A percentile compares a stretch with the other conserved stretches of the same genome.
phyloP scores from a whole-genome alignment of 1,284 basidiomycete species.

The Moniliophthora roreri region DNA sequence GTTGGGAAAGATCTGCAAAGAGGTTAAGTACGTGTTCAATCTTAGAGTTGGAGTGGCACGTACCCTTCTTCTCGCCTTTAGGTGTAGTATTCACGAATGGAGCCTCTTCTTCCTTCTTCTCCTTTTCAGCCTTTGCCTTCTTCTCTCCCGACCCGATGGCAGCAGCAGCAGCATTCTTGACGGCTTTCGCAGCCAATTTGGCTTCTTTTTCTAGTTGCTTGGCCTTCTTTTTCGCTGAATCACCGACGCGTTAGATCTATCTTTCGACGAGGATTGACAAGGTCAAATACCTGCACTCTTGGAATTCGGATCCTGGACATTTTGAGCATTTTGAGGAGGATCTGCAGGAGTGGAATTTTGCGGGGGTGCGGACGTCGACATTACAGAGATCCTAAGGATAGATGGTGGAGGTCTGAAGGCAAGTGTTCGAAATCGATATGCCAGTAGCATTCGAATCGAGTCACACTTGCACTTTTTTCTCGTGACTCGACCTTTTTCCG shows the following conservation, averaged over 20 bases:
- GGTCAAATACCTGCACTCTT: constrained; percentile 30
- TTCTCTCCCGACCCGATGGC: constrained; percentile 45
- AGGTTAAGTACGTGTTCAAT: constrained; percentile 2
- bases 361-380: too few species aligned
- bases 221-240: constrained; percentile 69
- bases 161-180: constrained; percentile 49
- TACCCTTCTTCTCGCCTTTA: constrained; percentile 89
- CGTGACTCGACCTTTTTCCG: too few species aligned
- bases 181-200: constrained; percentile 76
- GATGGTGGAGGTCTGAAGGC: neutral
- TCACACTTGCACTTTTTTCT: neutral
- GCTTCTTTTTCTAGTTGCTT: constrained; percentile 72
- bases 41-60: constrained; percentile 8
- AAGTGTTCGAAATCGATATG: constrained; percentile 16
- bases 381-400: too few species aligned
- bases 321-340: constrained; percentile 4
- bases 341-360: constrained; percentile 11
- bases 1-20: constrained; percentile 75
- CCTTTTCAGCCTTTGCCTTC: constrained; percentile 77
- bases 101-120: constrained; percentile 68
- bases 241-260: neutral
- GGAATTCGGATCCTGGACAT: constrained; percentile 27
- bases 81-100: constrained; percentile 87
- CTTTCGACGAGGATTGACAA: neutral
- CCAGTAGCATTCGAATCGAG: constrained; percentile 9